Evolutionary conservation across 768 basidiomycete genomes (phyloP).

Genomic region (Pleurotus salmoneostramineus): DNA sequence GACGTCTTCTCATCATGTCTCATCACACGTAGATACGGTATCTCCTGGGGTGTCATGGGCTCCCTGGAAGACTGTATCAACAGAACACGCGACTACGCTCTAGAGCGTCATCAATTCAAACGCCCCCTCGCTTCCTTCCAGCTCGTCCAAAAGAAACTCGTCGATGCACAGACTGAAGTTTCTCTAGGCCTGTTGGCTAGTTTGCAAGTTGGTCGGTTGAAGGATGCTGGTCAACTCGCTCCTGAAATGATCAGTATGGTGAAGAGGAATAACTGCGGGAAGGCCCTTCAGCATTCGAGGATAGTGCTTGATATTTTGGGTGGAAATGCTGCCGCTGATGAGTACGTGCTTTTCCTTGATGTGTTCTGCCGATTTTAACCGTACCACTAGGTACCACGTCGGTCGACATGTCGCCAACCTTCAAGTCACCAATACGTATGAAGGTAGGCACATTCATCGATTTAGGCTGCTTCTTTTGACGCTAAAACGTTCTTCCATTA

Average conservation of each 20-base stretch:
- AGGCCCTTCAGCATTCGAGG: conserved; percentile 82
- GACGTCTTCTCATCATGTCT: conserved; percentile 5
- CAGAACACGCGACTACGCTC: conserved; percentile 75
- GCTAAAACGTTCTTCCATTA: conserved; percentile 2
- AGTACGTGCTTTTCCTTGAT: conserved; percentile 46
- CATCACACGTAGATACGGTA: conserved; percentile 57
- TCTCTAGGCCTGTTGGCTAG: conserved; percentile 75
- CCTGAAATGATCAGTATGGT: conserved; percentile 95
- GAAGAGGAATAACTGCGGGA: conserved; percentile 95
- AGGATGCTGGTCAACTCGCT: conserved; percentile 67
- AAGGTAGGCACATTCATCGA: conserved; percentile 46
- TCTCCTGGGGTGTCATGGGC: conserved; percentile 95
- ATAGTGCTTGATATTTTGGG: conserved; percentile 86
- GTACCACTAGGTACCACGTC: conserved; percentile 70
- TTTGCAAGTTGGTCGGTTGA: conserved; percentile 80
- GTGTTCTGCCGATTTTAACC: background rate
- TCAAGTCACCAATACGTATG: conserved; percentile 95
- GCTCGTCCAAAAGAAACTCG: conserved; percentile 96
- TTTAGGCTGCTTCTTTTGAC: background rate
- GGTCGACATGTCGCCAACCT: conserved; percentile 93
- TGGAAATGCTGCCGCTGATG: conserved; percentile 90
- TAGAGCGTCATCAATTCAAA: conserved; percentile 88
- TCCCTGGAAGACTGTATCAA: conserved; percentile 89
- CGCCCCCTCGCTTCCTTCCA: conserved; percentile 93
- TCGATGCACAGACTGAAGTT: conserved; percentile 86